Evolutionary conservation across 1,284 basidiomycete genomes (phyloP), one percentile per base, ranked within the genome.

Genomic region (Cutaneotrichosporon spelunceum): DNA sequence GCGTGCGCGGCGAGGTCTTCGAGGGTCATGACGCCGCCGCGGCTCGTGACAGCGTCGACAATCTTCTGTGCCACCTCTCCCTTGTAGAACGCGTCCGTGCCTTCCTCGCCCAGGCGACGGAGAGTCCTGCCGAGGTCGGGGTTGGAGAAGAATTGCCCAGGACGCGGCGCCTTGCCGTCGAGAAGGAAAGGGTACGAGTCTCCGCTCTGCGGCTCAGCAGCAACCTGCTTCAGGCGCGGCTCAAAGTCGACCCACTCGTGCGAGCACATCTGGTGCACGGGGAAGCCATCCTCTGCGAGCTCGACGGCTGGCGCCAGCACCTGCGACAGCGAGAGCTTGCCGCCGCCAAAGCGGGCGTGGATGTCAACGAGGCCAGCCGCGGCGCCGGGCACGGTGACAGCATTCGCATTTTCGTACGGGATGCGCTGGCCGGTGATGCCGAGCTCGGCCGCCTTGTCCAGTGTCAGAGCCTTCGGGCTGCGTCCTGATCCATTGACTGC

Each of bases 321-420:
- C 10, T 95, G 87, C 2, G 83, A 83, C 23, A 93, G 74, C 9
- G 83, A 83, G 1, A 96, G 71, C 59, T 86, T 88, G 16, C 90
- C 88, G 68, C 85, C 89, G 13, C 93, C 93, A 59, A 95, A 85
- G 49, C 82, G 80, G 58, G 88, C 84, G 44, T 94, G 83, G 0
- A 91, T 89, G 73, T 96, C 93, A 23, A 89, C 83, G 91, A 93
- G 95, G 13, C 90, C 90, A 23, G 90, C 90, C 3, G 91, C 88
- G 24, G 90, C 88, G 53, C 93, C 93, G 64, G 93, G 93, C 2
- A 96, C 93, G 0, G 93, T 97, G 9, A 91, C 92, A n/a, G 86
- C 83, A 74, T 93, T 92, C 23, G 93, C 76, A 71, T 91, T 86
- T 2, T 83, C 85, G 8, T 82, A 75, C 2, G 88, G 88, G 60